phyloP scores from a whole-genome alignment of 768 basidiomycete species.

The Phlebiopsis flavidoalba region DNA sequence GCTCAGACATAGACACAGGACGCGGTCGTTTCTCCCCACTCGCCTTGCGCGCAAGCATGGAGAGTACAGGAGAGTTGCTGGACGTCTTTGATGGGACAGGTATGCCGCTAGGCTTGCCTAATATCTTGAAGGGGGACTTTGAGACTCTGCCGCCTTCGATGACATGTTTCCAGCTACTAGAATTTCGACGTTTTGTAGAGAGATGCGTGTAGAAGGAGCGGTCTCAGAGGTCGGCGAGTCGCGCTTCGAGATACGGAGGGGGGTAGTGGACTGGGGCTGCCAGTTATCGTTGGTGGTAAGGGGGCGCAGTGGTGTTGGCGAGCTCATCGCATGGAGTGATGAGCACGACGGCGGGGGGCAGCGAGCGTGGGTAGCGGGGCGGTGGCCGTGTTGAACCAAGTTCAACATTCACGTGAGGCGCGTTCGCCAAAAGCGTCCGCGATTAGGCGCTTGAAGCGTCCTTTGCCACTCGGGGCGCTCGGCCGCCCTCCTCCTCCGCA shows the following conservation, averaged over 20 bases:
- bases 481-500: not conserved
- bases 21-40: slow-evolving; percentile 79
- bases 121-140: slow-evolving; percentile 74
- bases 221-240: slow-evolving; percentile 36
- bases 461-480: not conserved
- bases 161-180: slow-evolving; percentile 66
- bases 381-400: not conserved
- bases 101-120: slow-evolving; percentile 19
- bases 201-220: slow-evolving; percentile 43
- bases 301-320: slow-evolving; percentile 49
- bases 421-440: not conserved
- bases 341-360: not conserved
- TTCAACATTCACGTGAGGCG: slow-evolving; percentile 6
- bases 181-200: slow-evolving; percentile 58
- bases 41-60: slow-evolving; percentile 39
- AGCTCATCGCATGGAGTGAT: slow-evolving; percentile 8
- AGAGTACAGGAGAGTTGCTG: slow-evolving; percentile 29
- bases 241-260: slow-evolving; percentile 72
- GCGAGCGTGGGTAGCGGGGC: not conserved
- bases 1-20: slow-evolving; percentile 64
- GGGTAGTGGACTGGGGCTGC: slow-evolving; percentile 48
- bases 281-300: slow-evolving; percentile 62
- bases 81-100: slow-evolving; percentile 39
- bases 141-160: slow-evolving; percentile 74
- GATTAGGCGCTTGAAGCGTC: not conserved